Conservation (phyloP, 1,139 yeast species). For the Dujonia santamariae region DNA sequence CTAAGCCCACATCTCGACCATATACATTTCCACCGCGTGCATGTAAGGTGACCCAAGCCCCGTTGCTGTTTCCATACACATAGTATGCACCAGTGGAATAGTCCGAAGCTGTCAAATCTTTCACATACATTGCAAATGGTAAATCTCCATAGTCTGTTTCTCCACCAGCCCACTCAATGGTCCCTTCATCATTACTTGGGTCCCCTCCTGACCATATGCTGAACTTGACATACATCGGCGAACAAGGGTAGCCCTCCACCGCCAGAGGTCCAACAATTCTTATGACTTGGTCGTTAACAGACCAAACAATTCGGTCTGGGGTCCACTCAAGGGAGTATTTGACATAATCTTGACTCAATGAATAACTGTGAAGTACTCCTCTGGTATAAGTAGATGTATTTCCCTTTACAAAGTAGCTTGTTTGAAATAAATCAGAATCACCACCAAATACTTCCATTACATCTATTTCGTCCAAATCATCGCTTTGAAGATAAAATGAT, state of each 20-base stretch:
- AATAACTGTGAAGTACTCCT: slow-evolving; percentile 30
- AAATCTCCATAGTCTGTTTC: slow-evolving; percentile 26
- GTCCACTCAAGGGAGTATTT: slow-evolving; percentile 41
- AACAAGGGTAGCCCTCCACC: slow-evolving; percentile 31
- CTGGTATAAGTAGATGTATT: slow-evolving; percentile 40
- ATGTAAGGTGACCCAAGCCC: slow-evolving; percentile 4
- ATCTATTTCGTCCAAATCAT: slow-evolving; percentile 48
- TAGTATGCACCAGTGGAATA: slow-evolving; percentile 6
- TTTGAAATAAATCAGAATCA: slow-evolving; percentile 29
- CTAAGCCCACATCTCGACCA: background rate
- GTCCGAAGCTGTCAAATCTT: slow-evolving; percentile 21
- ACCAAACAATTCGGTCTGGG: slow-evolving; percentile 29
- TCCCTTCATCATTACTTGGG: slow-evolving; percentile 29
- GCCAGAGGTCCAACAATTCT: slow-evolving; percentile 19
- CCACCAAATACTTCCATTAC: slow-evolving; percentile 44
- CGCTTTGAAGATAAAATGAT: slow-evolving; percentile 44
- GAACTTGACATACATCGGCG: slow-evolving; percentile 38
- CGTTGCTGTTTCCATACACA: slow-evolving; percentile 4
- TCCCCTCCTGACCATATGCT: slow-evolving; percentile 48
- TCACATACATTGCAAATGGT: slow-evolving; percentile 36
- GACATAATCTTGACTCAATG: slow-evolving; percentile 23
- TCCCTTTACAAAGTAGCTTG: slow-evolving; percentile 47
- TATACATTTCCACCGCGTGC: slow-evolving; percentile 4
- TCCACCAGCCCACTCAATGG: slow-evolving; percentile 45
- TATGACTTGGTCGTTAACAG: slow-evolving; percentile 25